These are phyloP conservation scores for Nicotiana rustica DNA, from an alignment of 305 asterid species.

Conservation along the genomic window DNA sequence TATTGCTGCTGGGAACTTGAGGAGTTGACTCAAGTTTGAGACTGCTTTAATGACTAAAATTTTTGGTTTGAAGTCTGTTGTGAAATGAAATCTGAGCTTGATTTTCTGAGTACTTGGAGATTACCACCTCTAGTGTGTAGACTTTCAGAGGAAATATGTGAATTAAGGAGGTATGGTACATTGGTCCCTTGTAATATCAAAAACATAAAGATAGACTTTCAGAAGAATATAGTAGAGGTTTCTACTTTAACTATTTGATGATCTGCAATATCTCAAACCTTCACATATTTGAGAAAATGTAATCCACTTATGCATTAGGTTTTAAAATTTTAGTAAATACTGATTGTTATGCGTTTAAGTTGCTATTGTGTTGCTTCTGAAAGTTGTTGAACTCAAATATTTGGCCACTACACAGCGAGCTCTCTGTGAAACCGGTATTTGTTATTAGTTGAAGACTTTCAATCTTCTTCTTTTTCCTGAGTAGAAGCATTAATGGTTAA, in stretches of 20 bases:
- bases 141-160: constrained; percentile 10
- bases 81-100: no score
- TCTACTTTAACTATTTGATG: background rate
- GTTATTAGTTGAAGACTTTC: background rate
- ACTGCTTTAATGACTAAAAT: no score
- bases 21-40: no score
- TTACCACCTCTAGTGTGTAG: constrained; percentile 8
- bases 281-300: background rate
- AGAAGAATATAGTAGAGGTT: constrained; percentile 13
- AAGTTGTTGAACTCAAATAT: background rate
- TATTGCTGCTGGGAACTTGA: no score
- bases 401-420: background rate
- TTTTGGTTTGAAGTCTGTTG: no score
- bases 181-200: constrained; percentile 15
- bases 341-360: background rate
- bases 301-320: background rate
- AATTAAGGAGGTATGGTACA: background rate
- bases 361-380: background rate
- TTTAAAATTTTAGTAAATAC: background rate
- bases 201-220: constrained; percentile 6
- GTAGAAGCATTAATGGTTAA: background rate
- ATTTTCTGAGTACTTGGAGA: background rate
- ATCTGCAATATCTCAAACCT: constrained; percentile 8
- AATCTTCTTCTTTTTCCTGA: background rate
- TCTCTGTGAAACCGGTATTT: background rate